Base-by-base conservation (phyloP, 768 basidiomycete genomes). In the Boletus reticuloceps region DNA sequence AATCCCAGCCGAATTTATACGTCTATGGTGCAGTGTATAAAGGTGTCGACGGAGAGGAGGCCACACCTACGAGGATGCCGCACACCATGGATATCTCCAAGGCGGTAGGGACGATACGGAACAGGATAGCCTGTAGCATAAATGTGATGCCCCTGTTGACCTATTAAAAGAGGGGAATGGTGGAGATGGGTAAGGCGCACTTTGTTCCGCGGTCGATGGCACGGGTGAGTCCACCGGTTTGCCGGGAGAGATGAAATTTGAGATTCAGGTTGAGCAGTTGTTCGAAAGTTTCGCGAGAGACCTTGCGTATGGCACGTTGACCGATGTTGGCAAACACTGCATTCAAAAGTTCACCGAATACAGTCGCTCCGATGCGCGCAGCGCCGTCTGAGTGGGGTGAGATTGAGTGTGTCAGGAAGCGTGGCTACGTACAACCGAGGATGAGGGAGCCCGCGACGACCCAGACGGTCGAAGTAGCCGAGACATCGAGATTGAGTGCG, bases 141-240 rank as follows among this genome's bases (percentile, higher is more conserved):
- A 99, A 99, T 0, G 94, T 91, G 55, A 99, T 98, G 37, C 97
- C 97, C 72, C 94, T 98, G 63, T 29, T 1, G 44, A 47, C 17
- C 36, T 1, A 12, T 59, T 20, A 58, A 41, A 16, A 40, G 25
- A 47, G 20, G 3, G 16, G 0, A 25, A 22, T 25, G 31, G 16
- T 9, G 11, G 20, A 44, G 37, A 45, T 17, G 20, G 4, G 16
- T 1, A 8, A 45, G 12, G 68, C 81, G 64, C 62, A 97, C 94
- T 98, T 99, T 32, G 97, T 98, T 32, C 97, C 97, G 14, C 97
- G 82, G 69, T 99, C 97, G 60, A 99, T 98, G 6, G 97, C 97
- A 41, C 97, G 77, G 3, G 94, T 98, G 43, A 99, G 78, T 2
- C 97, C 97, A 27, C 97, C 97, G 0, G 97, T 99, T 67, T 98